Evolutionary conservation across 2,329 filamentous ascomycete genomes (phyloP).

Genomic region (Colletotrichum coccodes): DNA sequence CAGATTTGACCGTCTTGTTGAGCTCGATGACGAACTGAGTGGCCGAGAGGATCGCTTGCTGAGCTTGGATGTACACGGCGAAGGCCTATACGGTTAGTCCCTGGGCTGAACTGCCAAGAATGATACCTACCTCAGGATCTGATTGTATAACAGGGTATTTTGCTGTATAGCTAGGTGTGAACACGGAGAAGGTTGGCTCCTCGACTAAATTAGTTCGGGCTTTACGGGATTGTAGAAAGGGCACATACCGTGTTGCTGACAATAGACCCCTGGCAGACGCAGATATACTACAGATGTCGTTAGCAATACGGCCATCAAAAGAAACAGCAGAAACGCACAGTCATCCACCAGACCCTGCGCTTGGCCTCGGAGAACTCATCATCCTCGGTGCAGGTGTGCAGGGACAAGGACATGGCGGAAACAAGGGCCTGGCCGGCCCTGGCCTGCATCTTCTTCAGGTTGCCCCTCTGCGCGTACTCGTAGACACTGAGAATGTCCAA

Average conservation of each 20-base stretch:
- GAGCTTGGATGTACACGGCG: conserved; percentile 54
- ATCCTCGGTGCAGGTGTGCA: conserved; percentile 52
- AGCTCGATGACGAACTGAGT: conserved; percentile 60
- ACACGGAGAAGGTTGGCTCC: conserved; percentile 54
- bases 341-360: conserved; percentile 64
- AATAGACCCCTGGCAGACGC: conserved; percentile 60
- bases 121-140: conserved; percentile 50
- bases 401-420: conserved; percentile 54
- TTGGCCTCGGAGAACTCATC: conserved; percentile 56
- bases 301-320: neutral
- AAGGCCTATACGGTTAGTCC: conserved; percentile 47
- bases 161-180: conserved; percentile 56
- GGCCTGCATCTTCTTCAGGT: conserved; percentile 61
- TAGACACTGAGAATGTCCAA: conserved; percentile 60
- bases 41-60: conserved; percentile 57
- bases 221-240: neutral
- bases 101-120: neutral
- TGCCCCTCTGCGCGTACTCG: conserved; percentile 63
- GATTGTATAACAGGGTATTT: conserved; percentile 51
- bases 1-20: conserved; percentile 50
- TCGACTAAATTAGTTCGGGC: conserved; percentile 35
- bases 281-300: conserved; percentile 50
- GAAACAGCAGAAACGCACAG: conserved; percentile 41
- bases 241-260: conserved; percentile 57
- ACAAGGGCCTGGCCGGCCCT: conserved; percentile 58